phyloP scores from a whole-genome alignment of 495 filamentous ascomycete genomes.

The Aspergillus steynii region DNA sequence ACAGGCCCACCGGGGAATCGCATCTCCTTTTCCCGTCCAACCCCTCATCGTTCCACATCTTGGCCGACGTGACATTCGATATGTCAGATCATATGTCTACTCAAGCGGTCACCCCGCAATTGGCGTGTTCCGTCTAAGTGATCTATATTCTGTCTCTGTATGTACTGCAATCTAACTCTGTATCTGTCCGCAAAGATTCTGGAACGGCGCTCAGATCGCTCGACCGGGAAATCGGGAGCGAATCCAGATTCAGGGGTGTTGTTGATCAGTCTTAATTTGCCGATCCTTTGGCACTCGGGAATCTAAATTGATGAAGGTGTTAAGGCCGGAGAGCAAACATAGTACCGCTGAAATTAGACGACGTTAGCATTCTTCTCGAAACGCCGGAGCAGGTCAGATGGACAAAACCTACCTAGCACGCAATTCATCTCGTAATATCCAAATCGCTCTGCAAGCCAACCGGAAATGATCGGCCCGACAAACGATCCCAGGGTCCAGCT shows the following conservation, averaged over 20 bases:
- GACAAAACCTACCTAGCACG: conserved; percentile 19
- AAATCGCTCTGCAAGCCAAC: conserved; percentile 26
- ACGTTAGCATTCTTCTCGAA: too few relatives aligned
- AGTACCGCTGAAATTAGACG: conserved; percentile 9
- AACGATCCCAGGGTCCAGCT: conserved; percentile 32
- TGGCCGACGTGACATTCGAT: not conserved
- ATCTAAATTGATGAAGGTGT: conserved; percentile 4
- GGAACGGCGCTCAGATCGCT: not conserved
- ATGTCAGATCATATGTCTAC: not conserved
- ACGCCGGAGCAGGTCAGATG: not conserved
- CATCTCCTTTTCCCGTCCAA: not conserved
- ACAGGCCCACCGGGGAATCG: not conserved
- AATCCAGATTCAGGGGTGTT: not conserved
- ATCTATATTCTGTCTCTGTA: not conserved
- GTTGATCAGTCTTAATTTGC: not conserved
- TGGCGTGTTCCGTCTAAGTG: not conserved
- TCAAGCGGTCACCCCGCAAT: not conserved
- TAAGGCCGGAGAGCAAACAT: conserved; percentile 9
- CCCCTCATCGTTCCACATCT: not conserved
- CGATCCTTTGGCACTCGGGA: not conserved
- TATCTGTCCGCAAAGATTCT: not conserved
- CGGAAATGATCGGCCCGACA: conserved; percentile 33
- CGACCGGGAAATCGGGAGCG: not conserved
- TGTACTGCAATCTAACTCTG: not conserved
- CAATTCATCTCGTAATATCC: conserved; percentile 33